phyloP scores from a whole-genome alignment of 345 rosid species.

The Populus simonii region DNA sequence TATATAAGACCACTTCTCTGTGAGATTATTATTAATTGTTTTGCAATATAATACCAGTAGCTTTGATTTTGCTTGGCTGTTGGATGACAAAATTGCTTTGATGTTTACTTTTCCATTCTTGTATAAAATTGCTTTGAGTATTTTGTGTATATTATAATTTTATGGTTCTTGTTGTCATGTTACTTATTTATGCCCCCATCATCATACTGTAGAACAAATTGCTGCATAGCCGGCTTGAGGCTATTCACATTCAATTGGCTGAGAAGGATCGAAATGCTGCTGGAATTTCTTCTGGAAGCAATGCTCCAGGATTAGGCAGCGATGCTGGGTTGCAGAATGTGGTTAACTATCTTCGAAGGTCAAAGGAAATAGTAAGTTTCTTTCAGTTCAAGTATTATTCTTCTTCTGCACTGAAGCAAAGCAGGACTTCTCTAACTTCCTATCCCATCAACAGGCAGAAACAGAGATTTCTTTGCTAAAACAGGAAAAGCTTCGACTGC shows the following conservation, averaged over 20 bases:
- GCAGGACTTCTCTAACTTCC: slow-evolving; percentile 14
- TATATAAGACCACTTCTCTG: no score
- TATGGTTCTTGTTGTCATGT: neutral
- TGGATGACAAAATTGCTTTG: no score
- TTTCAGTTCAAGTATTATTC: neutral
- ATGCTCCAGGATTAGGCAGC: slow-evolving; percentile 38
- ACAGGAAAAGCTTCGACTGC: slow-evolving; percentile 86
- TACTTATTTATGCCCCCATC: neutral
- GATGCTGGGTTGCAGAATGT: slow-evolving; percentile 82
- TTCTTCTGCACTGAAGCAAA: neutral
- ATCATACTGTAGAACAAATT: slow-evolving; percentile 56
- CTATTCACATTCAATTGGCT: slow-evolving; percentile 72
- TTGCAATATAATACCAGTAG: no score
- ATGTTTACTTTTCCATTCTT: no score
- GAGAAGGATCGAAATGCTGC: slow-evolving; percentile 61
- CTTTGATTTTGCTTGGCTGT: no score
- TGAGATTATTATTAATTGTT: no score
- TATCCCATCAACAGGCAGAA: slow-evolving; percentile 59
- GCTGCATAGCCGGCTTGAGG: slow-evolving; percentile 77
- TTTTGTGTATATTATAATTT: neutral
- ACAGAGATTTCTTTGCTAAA: slow-evolving; percentile 86
- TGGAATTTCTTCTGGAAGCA: slow-evolving; percentile 44
- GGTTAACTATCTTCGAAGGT: slow-evolving; percentile 72
- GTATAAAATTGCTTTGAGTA: no score
- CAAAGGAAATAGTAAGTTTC: slow-evolving; percentile 75